Base-by-base conservation (phyloP, 2,329 filamentous ascomycete genomes). In the Gaeumannomyces sp. region DNA sequence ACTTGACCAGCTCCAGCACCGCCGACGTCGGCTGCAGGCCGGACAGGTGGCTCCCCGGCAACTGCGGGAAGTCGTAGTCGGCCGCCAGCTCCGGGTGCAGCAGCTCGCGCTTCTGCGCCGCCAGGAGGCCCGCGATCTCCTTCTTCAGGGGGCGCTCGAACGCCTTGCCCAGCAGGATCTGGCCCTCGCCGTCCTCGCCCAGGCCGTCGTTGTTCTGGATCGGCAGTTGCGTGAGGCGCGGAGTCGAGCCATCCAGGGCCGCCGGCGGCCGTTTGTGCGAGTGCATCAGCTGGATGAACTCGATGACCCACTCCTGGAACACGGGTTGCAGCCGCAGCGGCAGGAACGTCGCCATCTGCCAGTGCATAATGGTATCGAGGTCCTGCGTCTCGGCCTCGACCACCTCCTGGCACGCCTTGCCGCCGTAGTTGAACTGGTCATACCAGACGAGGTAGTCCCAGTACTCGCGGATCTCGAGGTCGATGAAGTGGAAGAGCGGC, bases 401-500 rank as follows among this genome's bases (percentile, higher is more conserved):
- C 4, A 97, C 91, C 71, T 95, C 86, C 62, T 89, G 86, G 69
- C 92, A 97, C 4, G 91, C 95, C 72, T 96, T 96, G 67, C 95
- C 95, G 64, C 95, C 96, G 72, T 98, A 98, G 80, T 99, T 99
- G 82, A 94, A 97, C 76, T 97, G 92, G 71, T 99, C 95, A 70
- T 98, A 98, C 95, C 95, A 99, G 4, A 97, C 88, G 0, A 99
- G 86, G 72, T 97, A 98, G 75, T 99, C 95, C 95, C 95, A 99
- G 76, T 97, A 99, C 74, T 99, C 95, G 70, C 94, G 97, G 76
- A 99, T 95, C 71, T 97, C 92, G 3, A 99, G 83, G 71, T 99
- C 95, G 68, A 99, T 88, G 73, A 99, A 99, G 76, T 97, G 92
- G 78, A 99, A 99, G 0, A 97, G 84, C 0, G 95, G 93, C 72